Evolutionary conservation across 148 eudicot genomes (phyloP), one percentile per base, ranked within the genome.

Genomic region (Cornus florida): DNA sequence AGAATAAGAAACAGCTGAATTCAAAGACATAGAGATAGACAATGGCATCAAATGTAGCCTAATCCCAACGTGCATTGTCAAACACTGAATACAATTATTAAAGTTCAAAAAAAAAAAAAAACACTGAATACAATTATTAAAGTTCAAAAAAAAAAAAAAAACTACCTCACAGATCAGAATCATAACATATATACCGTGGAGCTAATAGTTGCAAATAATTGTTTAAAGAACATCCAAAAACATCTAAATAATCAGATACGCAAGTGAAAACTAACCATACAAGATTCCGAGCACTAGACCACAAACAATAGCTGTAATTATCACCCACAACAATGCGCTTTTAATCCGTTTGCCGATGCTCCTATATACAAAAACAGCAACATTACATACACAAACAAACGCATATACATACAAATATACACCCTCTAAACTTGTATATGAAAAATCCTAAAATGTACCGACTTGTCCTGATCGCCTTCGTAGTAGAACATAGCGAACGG

Each of bases 401-500:
- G 10, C 7, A 60, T 2, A 16, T 20, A 77, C 22, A 13, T 31
- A 46, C 13, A 56, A 71, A 73, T 43, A 9, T 5, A 60, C 17
- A 72, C 38, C 3, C 38, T 35, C 38, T 35, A 35, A 0, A 35
- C 5, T 2, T 35, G 38, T 35, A 35, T 35, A 35, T 35, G 38
- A 35, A 35, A 35, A 35, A 39, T 64, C 81, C 81, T 4, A 43
- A 43, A 28, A 72, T 6, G 22, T 13, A 70, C 88, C 32, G 24
- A 96, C 99, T 94, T 96, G 84, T 96, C 99, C 90, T 92, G 98
- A 72, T 96, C 99, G 65, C 99, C 99, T 81, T 96, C 99, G 65
- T 96, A 96, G 86, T 90, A 96, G 71, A 96, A 96, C 86, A 96
- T 96, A 32, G 99, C 99, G 67, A 96, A 96, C 0, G 99, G 99